phyloP scores from a whole-genome alignment of 768 basidiomycete species.

The Mycena rebaudengoi region DNA sequence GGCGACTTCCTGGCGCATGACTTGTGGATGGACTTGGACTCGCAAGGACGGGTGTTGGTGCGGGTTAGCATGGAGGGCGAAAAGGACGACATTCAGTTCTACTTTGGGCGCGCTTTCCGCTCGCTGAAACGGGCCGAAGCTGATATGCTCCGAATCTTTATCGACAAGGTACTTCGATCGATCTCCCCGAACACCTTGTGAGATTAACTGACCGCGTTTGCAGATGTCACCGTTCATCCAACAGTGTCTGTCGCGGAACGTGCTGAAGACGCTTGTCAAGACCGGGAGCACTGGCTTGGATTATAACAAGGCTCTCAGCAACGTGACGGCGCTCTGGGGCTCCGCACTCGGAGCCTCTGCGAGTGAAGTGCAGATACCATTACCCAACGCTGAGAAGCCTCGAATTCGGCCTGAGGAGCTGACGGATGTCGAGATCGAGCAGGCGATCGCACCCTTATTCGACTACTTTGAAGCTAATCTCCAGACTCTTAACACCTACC shows the following conservation, averaged over 20 bases:
- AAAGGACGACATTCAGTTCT: slow-evolving; percentile 97
- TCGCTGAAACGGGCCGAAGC: slow-evolving; percentile 91
- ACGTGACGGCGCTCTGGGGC: slow-evolving; percentile 82
- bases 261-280: slow-evolving; percentile 84
- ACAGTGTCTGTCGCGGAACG: slow-evolving; percentile 79
- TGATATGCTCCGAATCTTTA: slow-evolving; percentile 95
- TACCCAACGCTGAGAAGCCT: slow-evolving; percentile 78
- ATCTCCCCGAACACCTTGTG: neutral
- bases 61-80: slow-evolving; percentile 98
- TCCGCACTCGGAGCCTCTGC: slow-evolving; percentile 74
- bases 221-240: slow-evolving; percentile 96
- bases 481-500: slow-evolving; percentile 87
- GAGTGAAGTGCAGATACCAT: slow-evolving; percentile 79
- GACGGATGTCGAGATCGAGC: slow-evolving; percentile 93
- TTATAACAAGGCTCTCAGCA: slow-evolving; percentile 90
- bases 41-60: slow-evolving; percentile 82
- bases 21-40: slow-evolving; percentile 90
- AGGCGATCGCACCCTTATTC: slow-evolving; percentile 89
- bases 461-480: slow-evolving; percentile 97
- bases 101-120: slow-evolving; percentile 95
- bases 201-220: neutral
- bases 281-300: slow-evolving; percentile 64
- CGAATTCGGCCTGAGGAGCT: slow-evolving; percentile 82
- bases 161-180: slow-evolving; percentile 82
- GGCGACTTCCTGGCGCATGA: slow-evolving; percentile 92